Evolutionary conservation across 768 basidiomycete genomes (phyloP).

Genomic region (Krasilnikovozyma curviuscula): DNA sequence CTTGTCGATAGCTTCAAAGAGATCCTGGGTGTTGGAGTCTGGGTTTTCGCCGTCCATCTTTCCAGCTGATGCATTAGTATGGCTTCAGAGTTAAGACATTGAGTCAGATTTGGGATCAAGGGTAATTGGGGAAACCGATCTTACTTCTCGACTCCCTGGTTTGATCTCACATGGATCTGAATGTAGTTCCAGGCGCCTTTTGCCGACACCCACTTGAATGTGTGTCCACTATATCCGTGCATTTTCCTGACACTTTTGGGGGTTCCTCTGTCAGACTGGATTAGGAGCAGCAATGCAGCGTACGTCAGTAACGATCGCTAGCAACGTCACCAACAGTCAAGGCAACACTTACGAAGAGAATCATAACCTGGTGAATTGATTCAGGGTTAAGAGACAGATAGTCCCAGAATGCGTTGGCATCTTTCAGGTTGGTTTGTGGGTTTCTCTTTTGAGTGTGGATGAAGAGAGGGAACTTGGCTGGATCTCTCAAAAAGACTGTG

Average conservation of each 20-base stretch:
- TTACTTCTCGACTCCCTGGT: constrained; percentile 36
- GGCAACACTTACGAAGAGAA: no score
- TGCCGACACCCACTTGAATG: constrained; percentile 27
- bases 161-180: constrained; percentile 27
- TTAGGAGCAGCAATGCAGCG: no score
- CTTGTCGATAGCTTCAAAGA: constrained; percentile 29
- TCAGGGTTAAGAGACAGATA: constrained; percentile 26
- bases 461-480: constrained; percentile 31
- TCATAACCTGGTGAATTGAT: constrained; percentile 31
- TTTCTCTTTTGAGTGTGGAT: constrained; percentile 37
- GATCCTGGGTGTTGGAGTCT: constrained; percentile 28
- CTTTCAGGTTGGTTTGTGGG: constrained; percentile 80
- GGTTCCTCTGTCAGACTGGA: constrained; percentile 31
- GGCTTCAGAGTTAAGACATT: no score
- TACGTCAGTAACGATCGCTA: no score
- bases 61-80: constrained; percentile 46
- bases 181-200: constrained; percentile 21
- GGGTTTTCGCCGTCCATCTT: constrained; percentile 44
- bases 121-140: no score
- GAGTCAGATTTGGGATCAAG: no score
- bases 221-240: constrained; percentile 66
- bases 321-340: no score
- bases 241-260: constrained; percentile 43
- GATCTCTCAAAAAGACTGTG: constrained; percentile 27
- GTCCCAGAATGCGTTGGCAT: constrained; percentile 35